Percentiles rank a stretch among this genome's conserved stretches.
These are phyloP conservation scores for Cornus florida DNA, from an alignment of 148 eudicot species.

Conservation along the genomic window DNA sequence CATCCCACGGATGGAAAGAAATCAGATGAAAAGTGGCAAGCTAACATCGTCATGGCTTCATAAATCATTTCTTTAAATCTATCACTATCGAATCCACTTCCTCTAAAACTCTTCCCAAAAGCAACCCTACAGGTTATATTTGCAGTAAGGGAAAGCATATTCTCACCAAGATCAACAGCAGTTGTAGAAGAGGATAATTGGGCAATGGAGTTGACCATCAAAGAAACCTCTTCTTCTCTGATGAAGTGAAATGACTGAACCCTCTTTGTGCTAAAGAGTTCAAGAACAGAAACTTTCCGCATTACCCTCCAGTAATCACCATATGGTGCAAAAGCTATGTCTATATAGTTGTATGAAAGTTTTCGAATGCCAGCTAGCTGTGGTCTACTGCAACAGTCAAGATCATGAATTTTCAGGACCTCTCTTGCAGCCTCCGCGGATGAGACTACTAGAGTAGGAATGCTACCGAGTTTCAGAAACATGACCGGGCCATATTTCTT, in stretches of 20 bases:
- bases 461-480: background rate
- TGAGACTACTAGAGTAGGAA: background rate
- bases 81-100: no score
- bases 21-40: background rate
- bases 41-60: background rate
- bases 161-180: background rate
- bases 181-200: background rate
- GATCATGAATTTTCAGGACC: background rate
- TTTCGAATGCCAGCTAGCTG: background rate
- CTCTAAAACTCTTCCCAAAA: no score
- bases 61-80: background rate
- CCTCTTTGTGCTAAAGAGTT: background rate
- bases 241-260: background rate
- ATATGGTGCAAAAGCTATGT: background rate
- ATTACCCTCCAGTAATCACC: background rate
- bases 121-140: no score
- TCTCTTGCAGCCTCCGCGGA: background rate
- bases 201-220: background rate
- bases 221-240: background rate
- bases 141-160: background rate
- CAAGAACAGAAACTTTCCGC: background rate
- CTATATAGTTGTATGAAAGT: background rate
- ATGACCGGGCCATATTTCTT: background rate
- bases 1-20: background rate
- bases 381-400: background rate